A percentile compares a stretch with the other conserved stretches of the same genome.
These are phyloP conservation scores for Linaria vulgaris DNA, from an alignment of 257 asterid species.

Conservation along the genomic window DNA sequence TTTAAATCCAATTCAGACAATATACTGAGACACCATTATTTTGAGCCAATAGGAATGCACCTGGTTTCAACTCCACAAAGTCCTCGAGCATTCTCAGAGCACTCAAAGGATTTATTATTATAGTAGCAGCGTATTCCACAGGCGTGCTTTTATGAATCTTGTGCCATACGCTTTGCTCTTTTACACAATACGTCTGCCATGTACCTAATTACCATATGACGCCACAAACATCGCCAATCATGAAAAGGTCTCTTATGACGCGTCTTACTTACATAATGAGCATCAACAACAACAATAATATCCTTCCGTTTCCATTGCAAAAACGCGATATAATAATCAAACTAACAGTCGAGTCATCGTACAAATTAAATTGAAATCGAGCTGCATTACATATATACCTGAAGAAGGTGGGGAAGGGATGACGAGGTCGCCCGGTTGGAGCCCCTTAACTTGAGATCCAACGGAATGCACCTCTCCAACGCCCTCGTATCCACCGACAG, in stretches of 20 bases:
- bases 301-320: background rate
- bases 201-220: constrained; percentile 60
- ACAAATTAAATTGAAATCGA: constrained; percentile 14
- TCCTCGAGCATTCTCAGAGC: constrained; percentile 94
- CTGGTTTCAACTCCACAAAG: constrained; percentile 73
- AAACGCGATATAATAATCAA: constrained; percentile 7
- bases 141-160: constrained; percentile 72
- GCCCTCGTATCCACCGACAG: constrained; percentile 96
- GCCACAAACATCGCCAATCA: constrained; percentile 29
- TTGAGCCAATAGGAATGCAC: constrained; percentile 30
- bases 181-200: constrained; percentile 93
- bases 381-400: constrained; percentile 55
- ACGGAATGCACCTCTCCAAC: constrained; percentile 86
- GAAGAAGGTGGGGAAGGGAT: constrained; percentile 93
- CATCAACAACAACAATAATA: too few relatives aligned
- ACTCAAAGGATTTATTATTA: constrained; percentile 86
- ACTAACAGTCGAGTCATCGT: constrained; percentile 1
- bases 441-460: constrained; percentile 70
- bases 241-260: too few relatives aligned
- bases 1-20: constrained; percentile 23
- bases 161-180: constrained; percentile 81
- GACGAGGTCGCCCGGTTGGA: constrained; percentile 82
- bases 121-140: constrained; percentile 84
- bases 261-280: too few relatives aligned
- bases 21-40: constrained; percentile 11